These are phyloP conservation scores for Geranium rotundifolium DNA, from an alignment of 345 rosid genomes.

Conservation along the genomic window DNA sequence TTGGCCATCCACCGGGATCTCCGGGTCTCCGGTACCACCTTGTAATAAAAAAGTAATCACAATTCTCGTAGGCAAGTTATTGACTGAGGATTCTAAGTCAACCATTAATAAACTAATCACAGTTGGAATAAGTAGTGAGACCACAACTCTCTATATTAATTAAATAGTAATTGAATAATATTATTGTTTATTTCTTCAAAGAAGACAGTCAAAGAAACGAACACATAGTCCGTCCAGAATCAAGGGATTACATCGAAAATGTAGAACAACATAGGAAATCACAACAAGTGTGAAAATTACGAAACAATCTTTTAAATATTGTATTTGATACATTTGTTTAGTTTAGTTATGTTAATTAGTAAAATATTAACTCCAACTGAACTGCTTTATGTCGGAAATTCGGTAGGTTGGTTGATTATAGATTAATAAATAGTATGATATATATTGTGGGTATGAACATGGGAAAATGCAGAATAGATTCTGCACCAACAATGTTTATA, in stretches of 20 bases:
- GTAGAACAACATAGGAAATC: not conserved
- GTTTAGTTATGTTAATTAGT: not conserved
- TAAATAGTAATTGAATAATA: too few relatives aligned
- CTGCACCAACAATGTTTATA: not conserved
- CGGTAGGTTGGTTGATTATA: not conserved
- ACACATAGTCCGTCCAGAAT: not conserved
- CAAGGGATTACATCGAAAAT: not conserved
- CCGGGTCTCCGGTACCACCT: not conserved
- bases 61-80: not conserved
- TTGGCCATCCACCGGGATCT: not conserved
- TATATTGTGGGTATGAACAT: not conserved
- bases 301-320: not conserved
- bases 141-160: too few relatives aligned
- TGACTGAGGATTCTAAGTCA: not conserved
- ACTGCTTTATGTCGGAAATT: not conserved
- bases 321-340: not conserved
- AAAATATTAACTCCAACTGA: not conserved
- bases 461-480: not conserved
- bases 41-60: too few relatives aligned
- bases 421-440: too few relatives aligned
- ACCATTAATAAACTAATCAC: not conserved
- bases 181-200: too few relatives aligned
- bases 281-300: not conserved
- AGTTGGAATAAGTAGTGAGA: too few relatives aligned
- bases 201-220: not conserved